Evolutionary conservation across 805 yeast species (phyloP).

Genomic region (Metschnikowia proteae): DNA sequence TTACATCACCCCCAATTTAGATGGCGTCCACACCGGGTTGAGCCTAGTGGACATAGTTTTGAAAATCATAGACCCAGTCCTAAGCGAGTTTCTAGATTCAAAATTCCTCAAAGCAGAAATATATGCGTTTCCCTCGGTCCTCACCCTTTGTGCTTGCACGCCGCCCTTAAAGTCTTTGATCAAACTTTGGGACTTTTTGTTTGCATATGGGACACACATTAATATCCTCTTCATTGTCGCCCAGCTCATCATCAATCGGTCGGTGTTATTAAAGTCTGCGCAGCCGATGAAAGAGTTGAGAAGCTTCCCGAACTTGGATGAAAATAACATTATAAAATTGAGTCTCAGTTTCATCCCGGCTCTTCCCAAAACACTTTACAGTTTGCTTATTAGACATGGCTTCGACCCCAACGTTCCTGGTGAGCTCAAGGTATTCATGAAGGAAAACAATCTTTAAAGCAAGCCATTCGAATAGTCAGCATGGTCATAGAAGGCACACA

Average conservation of each 20-base stretch:
- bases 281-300: slow-evolving; percentile 76
- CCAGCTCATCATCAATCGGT: slow-evolving; percentile 68
- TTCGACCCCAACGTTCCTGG: slow-evolving; percentile 45
- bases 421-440: slow-evolving; percentile 24
- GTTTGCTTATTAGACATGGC: slow-evolving; percentile 59
- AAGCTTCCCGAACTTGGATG: slow-evolving; percentile 67
- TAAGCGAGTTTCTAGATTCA: slow-evolving; percentile 55
- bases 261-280: slow-evolving; percentile 50
- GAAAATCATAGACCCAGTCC: slow-evolving; percentile 66
- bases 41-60: slow-evolving; percentile 70
- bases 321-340: slow-evolving; percentile 69
- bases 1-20: slow-evolving; percentile 70
- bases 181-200: slow-evolving; percentile 82
- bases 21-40: slow-evolving; percentile 78
- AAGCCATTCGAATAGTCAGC: slow-evolving; percentile 50
- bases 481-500: slow-evolving; percentile 61
- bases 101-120: slow-evolving; percentile 77
- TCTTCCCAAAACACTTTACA: slow-evolving; percentile 64
- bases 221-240: slow-evolving; percentile 82
- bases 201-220: slow-evolving; percentile 89
- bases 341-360: slow-evolving; percentile 77
- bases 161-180: slow-evolving; percentile 76
- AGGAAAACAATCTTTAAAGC: slow-evolving; percentile 15
- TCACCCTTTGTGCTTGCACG: slow-evolving; percentile 84
- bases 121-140: slow-evolving; percentile 78